phyloP scores from a whole-genome alignment of 371 early-diverging fungal species.

The Rhizopus microsporus region DNA sequence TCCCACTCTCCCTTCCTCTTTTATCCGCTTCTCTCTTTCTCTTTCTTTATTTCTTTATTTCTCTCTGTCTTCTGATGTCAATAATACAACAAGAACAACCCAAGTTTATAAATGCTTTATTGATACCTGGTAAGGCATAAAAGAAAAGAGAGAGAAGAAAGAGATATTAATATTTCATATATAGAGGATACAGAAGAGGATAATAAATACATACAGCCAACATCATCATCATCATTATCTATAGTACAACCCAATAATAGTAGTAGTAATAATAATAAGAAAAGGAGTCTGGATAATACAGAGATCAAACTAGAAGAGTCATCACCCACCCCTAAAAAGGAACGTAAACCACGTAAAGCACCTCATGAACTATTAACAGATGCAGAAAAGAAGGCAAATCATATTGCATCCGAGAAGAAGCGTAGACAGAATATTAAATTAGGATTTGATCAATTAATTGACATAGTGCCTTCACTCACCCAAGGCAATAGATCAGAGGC shows the following conservation, averaged over 20 bases:
- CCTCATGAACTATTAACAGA: conserved; percentile 81
- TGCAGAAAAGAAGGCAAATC: conserved; percentile 93
- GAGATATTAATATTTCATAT: neutral
- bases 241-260: neutral
- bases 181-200: neutral
- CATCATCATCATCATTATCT: neutral
- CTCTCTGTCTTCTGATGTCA: neutral
- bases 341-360: conserved; percentile 41
- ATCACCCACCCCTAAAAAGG: conserved; percentile 15
- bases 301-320: neutral
- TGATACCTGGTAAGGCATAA: conserved; percentile 4
- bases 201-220: neutral
- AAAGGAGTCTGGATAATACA: neutral
- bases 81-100: conserved; percentile 5
- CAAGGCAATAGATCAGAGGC: conserved; percentile 65
- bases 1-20: neutral
- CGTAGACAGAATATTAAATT: conserved; percentile 83
- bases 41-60: neutral
- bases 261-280: neutral
- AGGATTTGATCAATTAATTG: conserved; percentile 82
- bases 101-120: conserved; percentile 7
- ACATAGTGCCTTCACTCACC: conserved; percentile 76
- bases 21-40: neutral
- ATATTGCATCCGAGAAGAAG: conserved; percentile 92
- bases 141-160: neutral